phyloP scores from a whole-genome alignment of 139 green algal species.

The Chlamydomonas eustigma region DNA sequence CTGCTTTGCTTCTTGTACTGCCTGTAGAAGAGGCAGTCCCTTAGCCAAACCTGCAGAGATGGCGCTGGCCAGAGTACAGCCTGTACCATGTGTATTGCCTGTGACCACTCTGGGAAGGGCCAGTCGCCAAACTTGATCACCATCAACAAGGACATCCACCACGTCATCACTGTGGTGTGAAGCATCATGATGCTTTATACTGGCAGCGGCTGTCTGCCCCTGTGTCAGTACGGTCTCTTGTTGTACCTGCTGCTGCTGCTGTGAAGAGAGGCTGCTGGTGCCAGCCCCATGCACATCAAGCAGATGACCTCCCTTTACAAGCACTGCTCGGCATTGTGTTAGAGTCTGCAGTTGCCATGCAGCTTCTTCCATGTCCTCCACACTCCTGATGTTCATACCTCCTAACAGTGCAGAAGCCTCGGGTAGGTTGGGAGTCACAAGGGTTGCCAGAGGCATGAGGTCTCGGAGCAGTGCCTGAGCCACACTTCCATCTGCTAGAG shows the following conservation, averaged over 20 bases:
- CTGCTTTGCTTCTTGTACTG: slow-evolving; percentile 56
- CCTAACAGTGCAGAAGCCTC: slow-evolving; percentile 76
- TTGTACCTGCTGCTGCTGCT: no score
- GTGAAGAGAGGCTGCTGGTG: not conserved
- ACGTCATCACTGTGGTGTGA: not conserved
- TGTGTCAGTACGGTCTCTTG: no score
- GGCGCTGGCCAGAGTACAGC: slow-evolving; percentile 85
- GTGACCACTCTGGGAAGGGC: slow-evolving; percentile 47
- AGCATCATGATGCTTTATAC: no score
- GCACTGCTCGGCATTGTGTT: slow-evolving; percentile 56
- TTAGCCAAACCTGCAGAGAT: slow-evolving; percentile 86
- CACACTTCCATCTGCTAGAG: slow-evolving; percentile 59
- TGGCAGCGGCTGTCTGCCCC: no score
- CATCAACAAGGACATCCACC: slow-evolving; percentile 86
- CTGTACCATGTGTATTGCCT: slow-evolving; percentile 88
- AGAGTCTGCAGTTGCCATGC: slow-evolving; percentile 53
- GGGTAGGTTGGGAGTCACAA: slow-evolving; percentile 88
- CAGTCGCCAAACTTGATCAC: slow-evolving; percentile 48
- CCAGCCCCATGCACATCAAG: not conserved
- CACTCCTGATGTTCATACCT: slow-evolving; percentile 28
- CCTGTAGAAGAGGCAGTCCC: slow-evolving; percentile 47
- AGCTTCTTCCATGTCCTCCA: slow-evolving; percentile 62
- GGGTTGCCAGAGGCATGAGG: slow-evolving; percentile 74
- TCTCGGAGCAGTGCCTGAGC: slow-evolving; percentile 43
- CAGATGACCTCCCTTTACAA: slow-evolving; percentile 92